Base-by-base conservation (phyloP, 768 basidiomycete genomes). In the Naematelia aurantialba region DNA sequence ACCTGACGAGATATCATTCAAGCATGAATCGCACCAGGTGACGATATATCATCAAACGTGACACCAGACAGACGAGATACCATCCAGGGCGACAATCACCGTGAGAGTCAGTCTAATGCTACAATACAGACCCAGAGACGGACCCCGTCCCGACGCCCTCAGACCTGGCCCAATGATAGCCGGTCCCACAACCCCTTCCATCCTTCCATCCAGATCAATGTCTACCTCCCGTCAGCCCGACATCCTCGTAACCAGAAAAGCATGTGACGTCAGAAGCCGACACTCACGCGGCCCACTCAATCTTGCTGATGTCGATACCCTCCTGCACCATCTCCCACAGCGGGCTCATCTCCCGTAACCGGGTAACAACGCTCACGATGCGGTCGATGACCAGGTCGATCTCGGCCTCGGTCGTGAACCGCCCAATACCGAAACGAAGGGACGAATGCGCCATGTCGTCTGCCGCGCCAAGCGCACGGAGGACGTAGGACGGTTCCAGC, bases 301-400 rank as follows among this genome's bases (percentile, higher is more conserved):
- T 99, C 17, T 88, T 82, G 73, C 86, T 91, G 67, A 98, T 84
- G 76, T 99, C 96, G 60, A 98, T 93, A 45, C 94, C 94, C 75
- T 98, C 96, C 79, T 96, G 91, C 14, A 98, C 93, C 93, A 99
- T 97, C 80, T 99, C 96, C 94, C 94, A 99, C 55, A 99, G 79
- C 30, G 96, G 96, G 72, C 91, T 93, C 90, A 99, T 91, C 61
- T 99, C 94, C 52, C 94, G 85, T 63, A 99, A 82, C 63, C 83
- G 83, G 50, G 85, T 84, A 12, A 98, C 96, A n/a, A 89, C 89
- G 27, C 82, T 81, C 19, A 93, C 85, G 53, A 98, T 91, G 70
- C 90, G 87, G 64, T 84, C 82, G 39, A 93, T 83, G 50, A 99
- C 94, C 65, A 89, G 91, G 76, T 99, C 96, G 58, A 99, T 83